Evolutionary conservation across 192 early-diverging fungal genomes (phyloP), one percentile per base, ranked within the genome.

Genomic region (Linnemannia hyalina): DNA sequence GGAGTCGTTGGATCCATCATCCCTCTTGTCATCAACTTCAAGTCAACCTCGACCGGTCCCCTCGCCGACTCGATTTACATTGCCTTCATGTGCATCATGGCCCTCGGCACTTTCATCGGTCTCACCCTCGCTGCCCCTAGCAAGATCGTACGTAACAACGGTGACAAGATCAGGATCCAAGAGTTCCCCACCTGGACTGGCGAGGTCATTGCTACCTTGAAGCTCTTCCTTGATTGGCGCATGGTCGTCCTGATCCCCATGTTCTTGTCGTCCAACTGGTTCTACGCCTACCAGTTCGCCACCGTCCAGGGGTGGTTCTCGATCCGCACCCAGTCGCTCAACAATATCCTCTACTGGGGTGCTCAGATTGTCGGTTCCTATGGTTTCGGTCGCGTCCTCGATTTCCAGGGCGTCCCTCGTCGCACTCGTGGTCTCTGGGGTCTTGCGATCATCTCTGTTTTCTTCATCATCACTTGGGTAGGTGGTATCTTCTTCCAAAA

Each of bases 1-100:
- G 96, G 93, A 54, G 91, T 94, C 75, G 71, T 97, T 29, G 96
- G 96, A 74, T 91, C 92, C 68, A 89, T 93, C n/a, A 90, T 97
- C 77, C 90, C 91, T 32, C 90, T 96, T 69, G 93, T 83, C 68
- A 89, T 93, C 60, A 92, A 95, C 85, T 96, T 88, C 90, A 87
- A 95, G 72, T 70, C 71, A 38, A 44, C 77, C 0, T 75, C 75
- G 22, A 85, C 78, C 16, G 78, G 82, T 23, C 79, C 88, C 70
- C 89, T 95, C 32, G 89, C 88, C 41, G 90, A 92, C 78, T 93
- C 93, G 26, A 92, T 93, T 44, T 96, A 96, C 78, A 93, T 95
- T 75, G 93, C 85, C 18, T 95, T 96, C 60, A 90, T 95, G 46
- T 80, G 89, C 18, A 79, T 96, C 41, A 93, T 95, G 91, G 85